Evolutionary conservation across 768 basidiomycete species (phyloP), one percentile per base, ranked within the genome.

Genomic region (Coprinellus aureogranulatus): DNA sequence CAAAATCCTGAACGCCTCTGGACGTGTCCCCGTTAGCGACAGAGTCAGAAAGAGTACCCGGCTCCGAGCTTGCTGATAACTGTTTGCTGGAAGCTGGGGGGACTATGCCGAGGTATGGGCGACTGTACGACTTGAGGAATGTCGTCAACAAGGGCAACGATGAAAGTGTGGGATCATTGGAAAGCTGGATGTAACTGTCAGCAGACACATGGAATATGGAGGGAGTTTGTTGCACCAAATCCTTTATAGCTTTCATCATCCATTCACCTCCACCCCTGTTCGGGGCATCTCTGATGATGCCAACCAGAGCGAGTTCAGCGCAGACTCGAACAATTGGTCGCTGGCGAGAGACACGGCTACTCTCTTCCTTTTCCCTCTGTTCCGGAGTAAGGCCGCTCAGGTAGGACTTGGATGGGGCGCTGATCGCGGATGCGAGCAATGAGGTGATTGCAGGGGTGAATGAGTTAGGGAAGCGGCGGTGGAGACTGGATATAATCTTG

Each of bases 281-380:
- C 9, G 85, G 83, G 10, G 79, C 81, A 71, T 93, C 89, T 62
- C 79, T 84, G 55, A 95, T 89, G 50, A 95, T 77, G 8, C 90
- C 92, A 1, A 97, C 87, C 22, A 97, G 76, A 10, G 92, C 94
- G 40, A 98, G 77, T 72, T 99, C 97, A 1, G 92, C 86, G 63
- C 91, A 90, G 20, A 98, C 86, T 44, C 95, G 83, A 56, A 98
- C 74, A 30, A 94, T 75, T 2, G 92, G 92, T 22, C 97, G 81
- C 70, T 98, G 94, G 48, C 89, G 86, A 5, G 82, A 65, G 26
- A 99, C 75, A 25, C 97, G 82, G 9, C 84, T 75, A 49, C 82
- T 76, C 61, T 98, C 95, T 60, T 99, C 97, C 72, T 93, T 96
- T 68, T 99, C 97, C 48, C 88, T 84, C 64, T 94, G 94, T 65